Conservation (phyloP, 257 asterid genomes). For the Cruciata laevipes region DNA sequence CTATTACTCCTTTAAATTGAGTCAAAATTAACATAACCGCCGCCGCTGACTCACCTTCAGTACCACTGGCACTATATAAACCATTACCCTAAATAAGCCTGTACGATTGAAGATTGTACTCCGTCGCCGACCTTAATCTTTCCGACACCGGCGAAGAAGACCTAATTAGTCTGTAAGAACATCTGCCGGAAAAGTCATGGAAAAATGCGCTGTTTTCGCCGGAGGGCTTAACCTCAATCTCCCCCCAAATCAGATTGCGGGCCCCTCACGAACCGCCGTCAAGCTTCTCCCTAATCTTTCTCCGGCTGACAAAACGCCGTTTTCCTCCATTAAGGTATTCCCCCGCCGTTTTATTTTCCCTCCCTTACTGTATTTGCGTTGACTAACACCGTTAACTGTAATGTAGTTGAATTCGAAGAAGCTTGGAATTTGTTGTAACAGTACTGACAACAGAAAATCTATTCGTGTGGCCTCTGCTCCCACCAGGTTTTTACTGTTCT, state of each 20-base stretch:
- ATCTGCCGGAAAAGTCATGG: slow-evolving; percentile 6
- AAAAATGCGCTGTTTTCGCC: slow-evolving; percentile 19
- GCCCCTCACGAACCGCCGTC: slow-evolving; percentile 11
- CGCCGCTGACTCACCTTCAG: neutral
- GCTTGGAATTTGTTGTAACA: slow-evolving; percentile 28
- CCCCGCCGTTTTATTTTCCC: neutral
- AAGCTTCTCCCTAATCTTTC: slow-evolving; percentile 19
- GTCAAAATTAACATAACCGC: neutral
- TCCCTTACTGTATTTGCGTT: neutral
- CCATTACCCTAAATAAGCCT: slow-evolving; percentile 1
- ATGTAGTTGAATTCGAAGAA: slow-evolving; percentile 20
- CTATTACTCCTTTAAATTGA: neutral
- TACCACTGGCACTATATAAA: neutral
- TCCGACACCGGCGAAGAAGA: neutral
- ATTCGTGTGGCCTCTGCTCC: slow-evolving; percentile 48
- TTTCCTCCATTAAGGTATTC: slow-evolving; percentile 25
- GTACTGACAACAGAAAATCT: slow-evolving; percentile 16
- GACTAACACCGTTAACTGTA: neutral
- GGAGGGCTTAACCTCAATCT: slow-evolving; percentile 24
- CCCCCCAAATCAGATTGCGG: slow-evolving; percentile 16
- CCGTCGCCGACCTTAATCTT: neutral
- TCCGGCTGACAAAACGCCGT: slow-evolving; percentile 6
- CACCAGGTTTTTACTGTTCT: slow-evolving; percentile 24
- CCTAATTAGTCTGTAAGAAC: neutral
- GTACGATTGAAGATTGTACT: neutral